Conservation (phyloP, 202 grass and related monocot genomes). For the Panicum hallii region DNA sequence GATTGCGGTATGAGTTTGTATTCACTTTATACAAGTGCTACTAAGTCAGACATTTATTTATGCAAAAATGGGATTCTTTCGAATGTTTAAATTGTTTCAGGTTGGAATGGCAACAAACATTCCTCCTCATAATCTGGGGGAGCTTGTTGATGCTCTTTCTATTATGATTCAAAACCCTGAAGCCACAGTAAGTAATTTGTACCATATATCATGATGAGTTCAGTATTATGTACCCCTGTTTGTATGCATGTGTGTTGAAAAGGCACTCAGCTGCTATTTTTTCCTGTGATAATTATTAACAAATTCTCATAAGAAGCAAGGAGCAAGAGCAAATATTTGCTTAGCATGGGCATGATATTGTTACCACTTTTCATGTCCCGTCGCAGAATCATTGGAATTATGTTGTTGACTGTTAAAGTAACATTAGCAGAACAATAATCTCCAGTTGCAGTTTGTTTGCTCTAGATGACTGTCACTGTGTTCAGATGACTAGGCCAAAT, state of each 20-base stretch:
- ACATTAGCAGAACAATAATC: constrained; percentile 4
- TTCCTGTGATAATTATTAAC: constrained; percentile 1
- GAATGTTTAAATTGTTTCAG: constrained; percentile 50
- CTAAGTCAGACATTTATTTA: constrained; percentile 38
- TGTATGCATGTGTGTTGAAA: constrained; percentile 17
- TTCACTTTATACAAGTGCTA: constrained; percentile 37
- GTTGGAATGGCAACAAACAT: constrained; percentile 99
- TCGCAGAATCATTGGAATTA: constrained; percentile 10
- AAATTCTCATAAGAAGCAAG: constrained; percentile 17
- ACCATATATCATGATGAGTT: constrained; percentile 29
- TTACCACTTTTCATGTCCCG: constrained; percentile 7
- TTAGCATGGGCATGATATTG: neutral
- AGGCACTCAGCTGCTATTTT: neutral
- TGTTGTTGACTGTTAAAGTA: constrained; percentile 30
- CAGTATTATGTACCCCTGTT: constrained; percentile 6
- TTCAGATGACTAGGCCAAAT: neutral
- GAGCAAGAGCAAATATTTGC: neutral
- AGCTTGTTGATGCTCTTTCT: constrained; percentile 95
- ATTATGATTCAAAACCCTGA: constrained; percentile 87
- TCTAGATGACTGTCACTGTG: neutral
- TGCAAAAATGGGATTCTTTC: constrained; percentile 35
- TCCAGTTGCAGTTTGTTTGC: constrained; percentile 8
- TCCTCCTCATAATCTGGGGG: constrained; percentile 95
- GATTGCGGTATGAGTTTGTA: constrained; percentile 76
- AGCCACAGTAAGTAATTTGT: constrained; percentile 74